Base-by-base conservation (phyloP, 75 land plant species). In the Pinus taeda region DNA sequence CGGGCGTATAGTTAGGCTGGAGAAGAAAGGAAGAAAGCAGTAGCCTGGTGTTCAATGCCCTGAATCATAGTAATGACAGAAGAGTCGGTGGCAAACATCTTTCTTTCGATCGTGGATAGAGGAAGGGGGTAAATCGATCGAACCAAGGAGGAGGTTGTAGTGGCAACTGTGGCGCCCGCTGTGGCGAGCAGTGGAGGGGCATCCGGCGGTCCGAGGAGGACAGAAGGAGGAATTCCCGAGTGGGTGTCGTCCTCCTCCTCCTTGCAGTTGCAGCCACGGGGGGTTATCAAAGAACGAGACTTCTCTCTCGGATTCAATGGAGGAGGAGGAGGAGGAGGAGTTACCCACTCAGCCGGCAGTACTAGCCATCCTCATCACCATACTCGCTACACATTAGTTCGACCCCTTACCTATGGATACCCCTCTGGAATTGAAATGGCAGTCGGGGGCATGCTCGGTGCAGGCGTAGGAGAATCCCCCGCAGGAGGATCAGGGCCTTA, bases 231-330 rank as follows among this genome's bases (percentile, higher is more conserved):
- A 69, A 69, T 69, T 69, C 72, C 88, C 4, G 92, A 90, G 81
- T 88, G 89, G 90, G 86, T 85, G 37, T 79, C 87, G 13, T 59
- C 87, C 15, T 59, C 83, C n/a, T 71, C 80, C 57, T 45, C 73
- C 17, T 24, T 14, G 15, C 36, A 29, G 67, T 33, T 77, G 78
- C 57, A 65, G 73, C 63, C 65, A 71, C 26, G 88, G 2, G 8
- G 72, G 42, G 60, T 26, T 24, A 53, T 74, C 70, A 74, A 74
- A 24, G 75, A 74, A 18, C 57, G 81, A 53, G 93, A 91, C 73
- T 90, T 91, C 79, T 91, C 83, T 74, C 85, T 91, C 53, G 93
- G 93, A 22, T 88, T 89, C 85, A 84, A 82, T 83, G 86, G 80
- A 1, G 62, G 63, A 5, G 24, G 67, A 1, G 61, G n/a, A 30